phyloP scores from a whole-genome alignment of 768 basidiomycete species.

The Plicaturopsis crispa region DNA sequence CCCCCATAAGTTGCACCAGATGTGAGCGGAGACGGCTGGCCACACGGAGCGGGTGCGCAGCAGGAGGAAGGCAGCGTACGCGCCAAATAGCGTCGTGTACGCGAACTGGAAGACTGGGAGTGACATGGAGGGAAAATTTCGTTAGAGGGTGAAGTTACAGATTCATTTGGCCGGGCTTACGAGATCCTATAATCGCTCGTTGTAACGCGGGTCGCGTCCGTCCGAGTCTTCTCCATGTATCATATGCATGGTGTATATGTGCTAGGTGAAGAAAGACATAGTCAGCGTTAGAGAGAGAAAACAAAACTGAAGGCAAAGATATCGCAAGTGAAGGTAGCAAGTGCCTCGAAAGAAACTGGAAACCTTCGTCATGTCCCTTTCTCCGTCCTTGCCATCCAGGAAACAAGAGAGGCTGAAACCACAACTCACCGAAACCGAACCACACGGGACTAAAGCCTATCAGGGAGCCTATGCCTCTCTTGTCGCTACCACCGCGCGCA shows the following conservation, averaged over 20 bases:
- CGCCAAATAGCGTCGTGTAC: constrained; percentile 93
- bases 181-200: constrained; percentile 44
- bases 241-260: constrained; percentile 90
- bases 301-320: neutral
- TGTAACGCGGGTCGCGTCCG: constrained; percentile 55
- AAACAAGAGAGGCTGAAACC: too few relatives aligned
- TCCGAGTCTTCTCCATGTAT: constrained; percentile 72
- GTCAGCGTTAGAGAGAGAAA: too few relatives aligned
- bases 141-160: neutral
- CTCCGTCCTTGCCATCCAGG: too few relatives aligned
- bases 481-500: constrained; percentile 38
- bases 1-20: constrained; percentile 95
- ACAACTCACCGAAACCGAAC: constrained; percentile 88
- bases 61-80: constrained; percentile 80
- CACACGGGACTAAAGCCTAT: constrained; percentile 77
- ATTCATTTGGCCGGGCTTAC: constrained; percentile 29
- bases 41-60: constrained; percentile 78
- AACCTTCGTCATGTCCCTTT: too few relatives aligned
- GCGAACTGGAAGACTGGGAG: constrained; percentile 72
- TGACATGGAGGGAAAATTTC: neutral
- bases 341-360: neutral
- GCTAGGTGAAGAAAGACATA: constrained; percentile 40
- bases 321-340: neutral
- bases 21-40: constrained; percentile 72
- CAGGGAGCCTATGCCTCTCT: constrained; percentile 71